A percentile compares a stretch with the other conserved stretches of the same genome.
phyloP scores from a whole-genome alignment of 2,329 filamentous ascomycete species.

The Ophiostoma pallidulum region DNA sequence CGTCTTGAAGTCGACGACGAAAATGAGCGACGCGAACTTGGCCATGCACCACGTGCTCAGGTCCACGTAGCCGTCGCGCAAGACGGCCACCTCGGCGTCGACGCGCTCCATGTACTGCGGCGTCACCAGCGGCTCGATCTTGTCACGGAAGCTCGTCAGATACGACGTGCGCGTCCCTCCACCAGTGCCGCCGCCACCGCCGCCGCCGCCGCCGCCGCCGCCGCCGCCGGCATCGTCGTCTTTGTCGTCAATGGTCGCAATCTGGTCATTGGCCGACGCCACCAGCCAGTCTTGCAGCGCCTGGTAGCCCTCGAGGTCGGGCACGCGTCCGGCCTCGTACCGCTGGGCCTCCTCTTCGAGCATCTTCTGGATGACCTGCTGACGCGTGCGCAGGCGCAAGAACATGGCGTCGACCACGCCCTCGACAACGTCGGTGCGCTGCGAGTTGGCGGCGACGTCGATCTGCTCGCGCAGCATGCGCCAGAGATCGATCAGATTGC shows the following conservation, averaged over 20 bases:
- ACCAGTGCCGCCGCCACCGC: neutral
- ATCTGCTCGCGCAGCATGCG: slow-evolving; percentile 94
- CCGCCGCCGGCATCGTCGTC: slow-evolving; percentile 49
- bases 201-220: neutral
- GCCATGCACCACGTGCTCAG: slow-evolving; percentile 87
- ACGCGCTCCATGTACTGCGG: slow-evolving; percentile 70
- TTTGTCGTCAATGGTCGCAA: slow-evolving; percentile 92
- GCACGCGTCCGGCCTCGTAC: slow-evolving; percentile 50
- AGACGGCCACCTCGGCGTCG: slow-evolving; percentile 58
- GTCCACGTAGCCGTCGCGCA: slow-evolving; percentile 91
- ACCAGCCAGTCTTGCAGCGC: slow-evolving; percentile 91
- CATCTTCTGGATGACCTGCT: slow-evolving; percentile 78
- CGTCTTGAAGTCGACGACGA: slow-evolving; percentile 76
- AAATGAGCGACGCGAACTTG: slow-evolving; percentile 78
- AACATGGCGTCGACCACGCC: slow-evolving; percentile 97
- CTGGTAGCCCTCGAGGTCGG: slow-evolving; percentile 60
- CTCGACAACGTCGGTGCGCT: slow-evolving; percentile 83
- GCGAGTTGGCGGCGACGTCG: slow-evolving; percentile 71
- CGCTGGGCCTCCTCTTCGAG: slow-evolving; percentile 75
- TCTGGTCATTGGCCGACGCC: slow-evolving; percentile 95
- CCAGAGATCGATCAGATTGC: slow-evolving; percentile 90
- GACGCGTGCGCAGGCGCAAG: slow-evolving; percentile 69
- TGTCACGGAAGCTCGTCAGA: slow-evolving; percentile 74
- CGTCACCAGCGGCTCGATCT: slow-evolving; percentile 72
- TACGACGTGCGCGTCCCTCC: slow-evolving; percentile 76